Evolutionary conservation across 2,329 filamentous ascomycete genomes (phyloP).

Genomic region (Ophiostoma australiae): DNA sequence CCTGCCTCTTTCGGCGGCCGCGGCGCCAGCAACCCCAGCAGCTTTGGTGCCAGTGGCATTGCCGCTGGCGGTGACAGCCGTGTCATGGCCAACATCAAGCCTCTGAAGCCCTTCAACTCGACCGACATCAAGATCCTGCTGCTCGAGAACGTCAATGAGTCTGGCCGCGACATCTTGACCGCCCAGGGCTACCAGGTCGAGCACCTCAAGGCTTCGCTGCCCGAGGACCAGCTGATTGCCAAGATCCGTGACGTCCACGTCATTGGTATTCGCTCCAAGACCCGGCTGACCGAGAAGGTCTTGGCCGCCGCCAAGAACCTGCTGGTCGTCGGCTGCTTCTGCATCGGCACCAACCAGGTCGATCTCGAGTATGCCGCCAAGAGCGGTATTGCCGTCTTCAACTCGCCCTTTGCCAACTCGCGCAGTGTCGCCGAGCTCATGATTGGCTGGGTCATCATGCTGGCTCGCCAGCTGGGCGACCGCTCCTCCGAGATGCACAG

Average conservation of each 20-base stretch:
- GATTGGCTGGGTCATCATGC: constrained; percentile 84
- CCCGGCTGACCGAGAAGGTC: constrained; percentile 81
- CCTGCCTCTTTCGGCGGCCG: constrained; percentile 28
- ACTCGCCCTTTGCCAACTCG: constrained; percentile 97
- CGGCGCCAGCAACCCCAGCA: constrained; percentile 6
- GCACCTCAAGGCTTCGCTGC: constrained; percentile 77
- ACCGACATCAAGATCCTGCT: constrained; percentile 95
- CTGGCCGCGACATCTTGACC: constrained; percentile 75
- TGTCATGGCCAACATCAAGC: constrained; percentile 53
- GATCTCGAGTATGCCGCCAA: constrained; percentile 77
- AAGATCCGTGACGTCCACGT: constrained; percentile 96
- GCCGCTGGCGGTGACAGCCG: constrained; percentile 36
- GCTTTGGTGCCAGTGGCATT: constrained; percentile 34
- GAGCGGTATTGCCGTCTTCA: constrained; percentile 94
- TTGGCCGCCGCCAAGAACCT: constrained; percentile 87
- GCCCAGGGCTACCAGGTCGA: constrained; percentile 95
- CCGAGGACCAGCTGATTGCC: constrained; percentile 90
- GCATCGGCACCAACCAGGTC: constrained; percentile 96
- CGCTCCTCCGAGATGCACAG: constrained; percentile 90
- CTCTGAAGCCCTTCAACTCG: constrained; percentile 90
- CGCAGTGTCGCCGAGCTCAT: constrained; percentile 94
- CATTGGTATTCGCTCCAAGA: constrained; percentile 97
- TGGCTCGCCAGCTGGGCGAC: constrained; percentile 89
- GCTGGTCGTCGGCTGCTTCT: constrained; percentile 96
- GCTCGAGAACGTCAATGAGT: constrained; percentile 92